A percentile compares a stretch with the other conserved stretches of the same genome.
Evolutionary conservation across 2,329 filamentous ascomycete species (phyloP).

Genomic region (Cladosporium austrohemisphaericum): DNA sequence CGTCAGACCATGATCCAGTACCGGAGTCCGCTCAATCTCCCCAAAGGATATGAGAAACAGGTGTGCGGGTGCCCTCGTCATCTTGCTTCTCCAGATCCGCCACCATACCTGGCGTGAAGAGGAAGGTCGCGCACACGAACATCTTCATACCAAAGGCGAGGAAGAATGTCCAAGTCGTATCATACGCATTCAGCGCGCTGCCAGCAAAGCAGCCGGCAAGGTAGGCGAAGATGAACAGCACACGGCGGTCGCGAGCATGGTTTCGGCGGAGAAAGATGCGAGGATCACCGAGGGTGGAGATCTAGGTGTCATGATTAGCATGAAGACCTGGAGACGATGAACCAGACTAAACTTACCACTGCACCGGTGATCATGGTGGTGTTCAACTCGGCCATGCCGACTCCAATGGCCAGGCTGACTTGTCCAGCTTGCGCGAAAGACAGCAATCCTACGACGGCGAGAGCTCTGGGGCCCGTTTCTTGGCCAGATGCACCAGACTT

Average conservation of each 20-base stretch:
- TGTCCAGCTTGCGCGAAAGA: constrained; percentile 21
- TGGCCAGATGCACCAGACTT: constrained; percentile 1
- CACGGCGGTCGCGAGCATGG: constrained; percentile 13
- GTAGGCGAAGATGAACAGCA: constrained; percentile 18
- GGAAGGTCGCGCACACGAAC: constrained; percentile 21
- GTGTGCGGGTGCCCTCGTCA: constrained; percentile 14
- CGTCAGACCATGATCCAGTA: too few species aligned
- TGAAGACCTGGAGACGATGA: background rate
- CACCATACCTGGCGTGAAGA: constrained; percentile 23
- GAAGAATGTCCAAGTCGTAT: constrained; percentile 18
- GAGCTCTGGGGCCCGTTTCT: constrained; percentile 10
- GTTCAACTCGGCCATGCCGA: constrained; percentile 24
- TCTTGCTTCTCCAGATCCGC: constrained; percentile 16
- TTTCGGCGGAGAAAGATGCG: constrained; percentile 13
- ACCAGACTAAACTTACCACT: constrained; percentile 18
- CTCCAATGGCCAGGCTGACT: constrained; percentile 20
- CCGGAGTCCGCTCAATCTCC: too few species aligned
- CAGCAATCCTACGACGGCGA: constrained; percentile 18
- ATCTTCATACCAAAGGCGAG: constrained; percentile 20
- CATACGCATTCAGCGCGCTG: constrained; percentile 9
- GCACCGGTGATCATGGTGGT: constrained; percentile 27
- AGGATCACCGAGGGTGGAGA: constrained; percentile 9
- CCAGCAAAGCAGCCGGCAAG: constrained; percentile 22
- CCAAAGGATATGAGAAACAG: constrained; percentile 19
- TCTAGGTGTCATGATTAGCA: constrained; percentile 10